Base-by-base conservation (phyloP, 202 grass and related monocot species). In the Bolboschoenoplectus hybrid region DNA sequence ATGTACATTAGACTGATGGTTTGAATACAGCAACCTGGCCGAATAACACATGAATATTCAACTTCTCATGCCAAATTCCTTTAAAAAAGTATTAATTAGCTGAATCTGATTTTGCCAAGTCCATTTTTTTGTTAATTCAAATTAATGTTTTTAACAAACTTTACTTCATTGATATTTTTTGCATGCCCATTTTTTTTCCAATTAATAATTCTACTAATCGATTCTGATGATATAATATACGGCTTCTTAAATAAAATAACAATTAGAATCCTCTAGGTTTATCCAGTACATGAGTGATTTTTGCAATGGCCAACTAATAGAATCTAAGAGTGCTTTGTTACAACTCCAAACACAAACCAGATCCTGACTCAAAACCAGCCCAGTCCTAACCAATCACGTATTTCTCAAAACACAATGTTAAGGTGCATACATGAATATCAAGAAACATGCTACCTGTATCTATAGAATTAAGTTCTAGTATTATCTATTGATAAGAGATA, bases 1-100 rank as follows among this genome's bases (percentile, higher is more conserved):
- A 4, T 11, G 45, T 17, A 32, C n/a, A 34, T 73, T 10, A 44
- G 19, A 74, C 70, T 26, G 16, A n/a, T 49, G 19, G 19, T n/a
- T 74, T 74, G 70, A 26, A 73, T 74, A 74, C 2, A 74, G 70
- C n/a, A 47, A 74, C 45, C 3, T 50, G n/a, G 70, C 19, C 9
- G 11, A 74, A 74, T 34, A 69, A 69, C 38, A 41, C 66, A 32
- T 6, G 4, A 51, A 20, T 8, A 50, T 74, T 74, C n/a, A 7
- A 50, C 3, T 32, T 49, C 12, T 20, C 51, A 10, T 47, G 1
- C 19, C 70, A 11, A 51, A 26, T 12, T 50, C 45, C 44, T 26
- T 39, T 67, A 40, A 35, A 2, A 13, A 39, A 38, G 3, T 38
- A 38, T 39, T 13, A 63, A 26, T 26, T 26, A 26, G 26, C 26